phyloP scores from a whole-genome alignment of 805 yeast species.

The Candida ascalaphidarum region DNA sequence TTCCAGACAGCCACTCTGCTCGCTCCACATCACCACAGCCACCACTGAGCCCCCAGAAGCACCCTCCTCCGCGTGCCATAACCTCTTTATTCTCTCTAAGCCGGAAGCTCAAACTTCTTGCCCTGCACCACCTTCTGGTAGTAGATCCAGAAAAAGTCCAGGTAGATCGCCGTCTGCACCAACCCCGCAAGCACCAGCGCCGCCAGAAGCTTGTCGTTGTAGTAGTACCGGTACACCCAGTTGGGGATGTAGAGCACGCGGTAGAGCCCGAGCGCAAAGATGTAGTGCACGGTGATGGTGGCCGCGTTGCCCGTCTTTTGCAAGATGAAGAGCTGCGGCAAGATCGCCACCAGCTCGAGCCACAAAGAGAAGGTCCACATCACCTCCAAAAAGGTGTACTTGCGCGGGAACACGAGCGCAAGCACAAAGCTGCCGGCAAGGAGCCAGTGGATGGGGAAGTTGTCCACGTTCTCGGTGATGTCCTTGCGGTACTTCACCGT shows the following conservation, averaged over 20 bases:
- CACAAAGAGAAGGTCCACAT: slow-evolving; percentile 87
- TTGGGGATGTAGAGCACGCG: slow-evolving; percentile 87
- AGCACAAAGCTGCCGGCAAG: slow-evolving; percentile 50
- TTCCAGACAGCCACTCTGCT: too few relatives aligned
- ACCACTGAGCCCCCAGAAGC: too few relatives aligned
- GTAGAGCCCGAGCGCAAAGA: slow-evolving; percentile 87
- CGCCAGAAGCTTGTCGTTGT: slow-evolving; percentile 58
- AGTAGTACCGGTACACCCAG: slow-evolving; percentile 82
- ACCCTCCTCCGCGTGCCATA: too few relatives aligned
- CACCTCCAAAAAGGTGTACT: slow-evolving; percentile 53
- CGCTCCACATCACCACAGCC: too few relatives aligned
- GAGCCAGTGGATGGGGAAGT: slow-evolving; percentile 68
- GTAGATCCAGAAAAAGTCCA: slow-evolving; percentile 93
- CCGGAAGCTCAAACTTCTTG: slow-evolving; percentile 66
- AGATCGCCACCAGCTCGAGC: slow-evolving; percentile 86
- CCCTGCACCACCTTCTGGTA: slow-evolving; percentile 74
- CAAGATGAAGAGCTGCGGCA: slow-evolving; percentile 87
- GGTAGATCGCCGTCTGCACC: slow-evolving; percentile 78
- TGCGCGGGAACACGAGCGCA: slow-evolving; percentile 55
- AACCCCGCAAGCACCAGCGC: slow-evolving; percentile 74
- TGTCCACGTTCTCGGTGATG: slow-evolving; percentile 55
- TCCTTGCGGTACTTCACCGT: slow-evolving; percentile 48
- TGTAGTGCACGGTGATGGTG: slow-evolving; percentile 82
- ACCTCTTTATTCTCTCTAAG: slow-evolving; percentile 8
- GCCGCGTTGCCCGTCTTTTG: slow-evolving; percentile 87